These are phyloP conservation scores for Amyloporia xantha DNA, from an alignment of 768 basidiomycete species.

Conservation along the genomic window DNA sequence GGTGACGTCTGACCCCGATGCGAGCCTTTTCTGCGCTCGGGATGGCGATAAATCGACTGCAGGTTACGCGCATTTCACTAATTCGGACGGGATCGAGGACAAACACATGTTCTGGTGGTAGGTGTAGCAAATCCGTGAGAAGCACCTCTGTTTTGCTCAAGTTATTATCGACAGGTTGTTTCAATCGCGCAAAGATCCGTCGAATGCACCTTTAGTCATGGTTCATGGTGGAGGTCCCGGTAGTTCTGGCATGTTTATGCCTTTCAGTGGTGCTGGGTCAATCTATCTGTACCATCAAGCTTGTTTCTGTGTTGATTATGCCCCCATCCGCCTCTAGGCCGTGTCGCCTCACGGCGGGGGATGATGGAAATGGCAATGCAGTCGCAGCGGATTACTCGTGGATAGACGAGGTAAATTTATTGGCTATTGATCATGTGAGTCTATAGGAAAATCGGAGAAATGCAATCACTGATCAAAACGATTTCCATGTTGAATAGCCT, in stretches of 20 bases:
- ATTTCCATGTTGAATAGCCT: not conserved
- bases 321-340: not conserved
- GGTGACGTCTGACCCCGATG: not conserved
- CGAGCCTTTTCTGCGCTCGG: not conserved
- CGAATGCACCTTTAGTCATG: not conserved
- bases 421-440: slow-evolving; percentile 1
- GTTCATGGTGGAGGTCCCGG: not conserved
- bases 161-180: not conserved
- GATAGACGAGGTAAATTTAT: not conserved
- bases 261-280: slow-evolving; percentile 1
- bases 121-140: not conserved
- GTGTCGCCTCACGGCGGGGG: not conserved
- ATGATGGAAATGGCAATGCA: not conserved
- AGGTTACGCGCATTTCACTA: slow-evolving; percentile 1
- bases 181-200: not conserved
- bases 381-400: not conserved
- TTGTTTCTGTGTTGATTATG: not conserved
- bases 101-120: not conserved
- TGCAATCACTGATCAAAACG: not conserved
- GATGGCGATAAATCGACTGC: not conserved
- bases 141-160: not conserved
- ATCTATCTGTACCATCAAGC: not conserved
- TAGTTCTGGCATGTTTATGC: not conserved
- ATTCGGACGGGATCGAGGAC: not conserved
- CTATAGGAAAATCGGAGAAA: not conserved